Conservation (phyloP, 139 green algal genomes). For the Chlamydomonas asymmetrica region DNA sequence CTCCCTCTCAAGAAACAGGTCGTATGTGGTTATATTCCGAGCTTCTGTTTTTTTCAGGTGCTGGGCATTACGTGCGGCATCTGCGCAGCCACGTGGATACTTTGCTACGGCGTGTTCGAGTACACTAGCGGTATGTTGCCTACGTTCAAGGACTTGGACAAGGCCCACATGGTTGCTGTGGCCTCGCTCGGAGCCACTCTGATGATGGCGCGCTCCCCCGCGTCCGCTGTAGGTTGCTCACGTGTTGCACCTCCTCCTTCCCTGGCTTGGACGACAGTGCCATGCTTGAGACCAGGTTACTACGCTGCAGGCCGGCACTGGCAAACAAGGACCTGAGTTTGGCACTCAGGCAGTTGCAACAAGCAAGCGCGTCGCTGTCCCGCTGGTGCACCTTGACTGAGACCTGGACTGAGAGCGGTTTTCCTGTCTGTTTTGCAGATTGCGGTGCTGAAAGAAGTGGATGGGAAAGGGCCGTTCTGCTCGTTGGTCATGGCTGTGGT, state of each 20-base stretch:
- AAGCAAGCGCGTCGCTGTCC: no score
- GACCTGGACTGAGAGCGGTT: no score
- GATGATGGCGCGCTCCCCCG: conserved; percentile 83
- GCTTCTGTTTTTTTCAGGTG: conserved; percentile 53
- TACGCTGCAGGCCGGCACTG: no score
- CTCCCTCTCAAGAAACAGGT: no score
- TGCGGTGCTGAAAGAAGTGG: conserved; percentile 82
- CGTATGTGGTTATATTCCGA: no score
- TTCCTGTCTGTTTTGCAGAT: no score
- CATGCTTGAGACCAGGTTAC: no score
- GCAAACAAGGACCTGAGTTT: no score
- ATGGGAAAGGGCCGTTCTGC: conserved; percentile 79
- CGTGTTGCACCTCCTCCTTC: no score
- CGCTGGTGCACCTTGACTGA: no score
- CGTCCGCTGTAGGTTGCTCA: conserved; percentile 74
- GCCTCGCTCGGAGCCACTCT: conserved; percentile 74
- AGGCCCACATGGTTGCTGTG: conserved; percentile 39
- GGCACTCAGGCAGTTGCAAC: no score
- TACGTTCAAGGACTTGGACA: conserved; percentile 18
- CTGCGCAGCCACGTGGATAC: conserved; percentile 49
- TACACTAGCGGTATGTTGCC: conserved; percentile 34
- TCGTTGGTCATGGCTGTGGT: conserved; percentile 82
- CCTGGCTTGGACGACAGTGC: no score
- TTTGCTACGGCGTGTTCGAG: conserved; percentile 50
- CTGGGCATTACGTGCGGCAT: conserved; percentile 58